These are phyloP conservation scores for Solanum boliviense DNA, from an alignment of 257 asterid genomes.

Conservation along the genomic window DNA sequence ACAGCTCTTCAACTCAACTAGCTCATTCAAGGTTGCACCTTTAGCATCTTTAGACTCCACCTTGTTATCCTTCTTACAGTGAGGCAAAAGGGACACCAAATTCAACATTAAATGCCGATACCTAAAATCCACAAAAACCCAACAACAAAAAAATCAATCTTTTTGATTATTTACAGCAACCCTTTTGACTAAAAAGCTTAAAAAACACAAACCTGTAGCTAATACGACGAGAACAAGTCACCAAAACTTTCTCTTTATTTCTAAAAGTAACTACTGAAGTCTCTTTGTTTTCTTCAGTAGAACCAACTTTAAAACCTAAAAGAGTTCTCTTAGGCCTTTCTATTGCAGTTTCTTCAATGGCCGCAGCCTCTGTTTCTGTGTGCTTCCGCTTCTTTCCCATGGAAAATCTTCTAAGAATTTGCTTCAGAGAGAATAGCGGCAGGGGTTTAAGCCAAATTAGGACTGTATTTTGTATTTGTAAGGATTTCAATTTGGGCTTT, in stretches of 20 bases:
- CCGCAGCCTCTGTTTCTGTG: conserved; percentile 28
- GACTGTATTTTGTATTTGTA: not conserved
- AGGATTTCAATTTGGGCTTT: not conserved
- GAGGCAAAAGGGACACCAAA: conserved; percentile 78
- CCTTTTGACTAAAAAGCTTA: not conserved
- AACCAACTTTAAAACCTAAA: conserved; percentile 60
- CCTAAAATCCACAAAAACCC: conserved; percentile 31
- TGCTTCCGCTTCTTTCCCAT: conserved; percentile 82
- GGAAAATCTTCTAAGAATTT: not conserved
- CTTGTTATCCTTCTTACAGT: conserved; percentile 85
- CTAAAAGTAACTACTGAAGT: conserved; percentile 23
- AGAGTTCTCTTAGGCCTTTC: conserved; percentile 86
- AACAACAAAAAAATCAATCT: not conserved
- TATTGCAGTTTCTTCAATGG: conserved; percentile 40
- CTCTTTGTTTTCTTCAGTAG: conserved; percentile 6
- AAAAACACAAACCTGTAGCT: conserved; percentile 45
- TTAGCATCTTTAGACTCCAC: conserved; percentile 84
- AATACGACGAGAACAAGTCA: conserved; percentile 88
- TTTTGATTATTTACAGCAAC: not conserved
- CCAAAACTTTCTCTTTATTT: conserved; percentile 78
- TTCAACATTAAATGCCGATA: conserved; percentile 95
- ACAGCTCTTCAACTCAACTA: conserved; percentile 85
- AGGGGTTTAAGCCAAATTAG: not conserved
- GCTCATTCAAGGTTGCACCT: conserved; percentile 88
- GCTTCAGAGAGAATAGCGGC: not conserved